phyloP scores from a whole-genome alignment of 768 basidiomycete species.

The Suillus brevipes region DNA sequence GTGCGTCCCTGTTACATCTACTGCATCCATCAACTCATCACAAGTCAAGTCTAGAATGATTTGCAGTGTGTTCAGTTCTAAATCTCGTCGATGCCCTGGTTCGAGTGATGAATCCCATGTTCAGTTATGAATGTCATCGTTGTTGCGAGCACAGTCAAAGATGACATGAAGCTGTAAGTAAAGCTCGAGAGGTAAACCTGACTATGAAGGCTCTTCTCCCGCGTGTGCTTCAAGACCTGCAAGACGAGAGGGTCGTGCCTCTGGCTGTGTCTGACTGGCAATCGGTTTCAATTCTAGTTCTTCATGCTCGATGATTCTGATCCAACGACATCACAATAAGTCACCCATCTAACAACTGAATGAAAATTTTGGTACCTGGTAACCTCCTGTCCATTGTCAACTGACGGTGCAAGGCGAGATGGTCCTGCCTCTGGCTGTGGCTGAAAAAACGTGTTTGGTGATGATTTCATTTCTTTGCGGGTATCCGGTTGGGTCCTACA shows the following conservation, averaged over 20 bases:
- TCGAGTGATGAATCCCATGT: no score
- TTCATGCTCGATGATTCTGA: neutral
- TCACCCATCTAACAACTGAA: neutral
- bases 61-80: no score
- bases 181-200: neutral
- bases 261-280: neutral
- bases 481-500: neutral
- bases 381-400: neutral
- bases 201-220: neutral
- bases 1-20: slow-evolving; percentile 37
- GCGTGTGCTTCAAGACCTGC: neutral
- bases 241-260: neutral
- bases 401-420: neutral
- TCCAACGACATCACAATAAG: neutral
- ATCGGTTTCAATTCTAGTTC: neutral
- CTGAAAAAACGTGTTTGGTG: neutral
- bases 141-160: neutral
- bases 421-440: neutral
- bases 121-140: no score
- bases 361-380: neutral
- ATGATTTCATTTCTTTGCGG: neutral
- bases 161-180: neutral
- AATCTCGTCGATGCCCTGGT: no score
- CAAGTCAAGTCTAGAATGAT: no score
- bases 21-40: neutral